phyloP scores from a whole-genome alignment of 2,329 filamentous ascomycete genomes.

The Drechmeria coniospora region DNA sequence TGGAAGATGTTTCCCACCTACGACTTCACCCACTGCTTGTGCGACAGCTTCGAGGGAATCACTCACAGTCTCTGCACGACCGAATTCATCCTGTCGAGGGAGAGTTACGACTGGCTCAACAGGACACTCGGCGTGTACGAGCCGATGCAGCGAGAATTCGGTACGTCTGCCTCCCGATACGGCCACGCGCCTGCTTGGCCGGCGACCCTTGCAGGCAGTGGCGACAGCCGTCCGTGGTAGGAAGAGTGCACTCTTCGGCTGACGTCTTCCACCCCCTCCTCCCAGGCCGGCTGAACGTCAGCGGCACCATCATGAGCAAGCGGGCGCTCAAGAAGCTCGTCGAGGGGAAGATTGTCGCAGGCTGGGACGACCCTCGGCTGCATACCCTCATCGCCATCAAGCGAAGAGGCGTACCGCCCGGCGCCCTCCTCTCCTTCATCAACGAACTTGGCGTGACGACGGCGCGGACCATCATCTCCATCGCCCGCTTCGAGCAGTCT shows the following conservation, averaged over 20 bases:
- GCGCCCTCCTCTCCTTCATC: slow-evolving; percentile 77
- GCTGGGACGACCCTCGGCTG: slow-evolving; percentile 82
- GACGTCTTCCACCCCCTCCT: no score
- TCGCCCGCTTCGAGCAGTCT: slow-evolving; percentile 68
- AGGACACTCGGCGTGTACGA: slow-evolving; percentile 69
- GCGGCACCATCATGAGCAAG: slow-evolving; percentile 77
- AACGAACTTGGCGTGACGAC: slow-evolving; percentile 87
- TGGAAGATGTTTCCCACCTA: slow-evolving; percentile 96
- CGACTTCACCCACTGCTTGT: slow-evolving; percentile 81
- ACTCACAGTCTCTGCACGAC: slow-evolving; percentile 88
- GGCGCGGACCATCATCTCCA: slow-evolving; percentile 62
- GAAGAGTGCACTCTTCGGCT: no score
- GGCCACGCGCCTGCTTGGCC: no score
- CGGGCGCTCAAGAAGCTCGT: slow-evolving; percentile 70
- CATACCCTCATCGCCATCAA: slow-evolving; percentile 77
- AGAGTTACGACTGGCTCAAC: slow-evolving; percentile 85
- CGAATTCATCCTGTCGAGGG: slow-evolving; percentile 72
- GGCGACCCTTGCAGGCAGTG: no score
- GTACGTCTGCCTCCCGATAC: no score
- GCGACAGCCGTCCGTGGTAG: no score
- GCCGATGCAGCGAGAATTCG: slow-evolving; percentile 85
- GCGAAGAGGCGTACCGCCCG: slow-evolving; percentile 72
- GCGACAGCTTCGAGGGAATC: slow-evolving; percentile 83
- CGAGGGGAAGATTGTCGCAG: slow-evolving; percentile 59
- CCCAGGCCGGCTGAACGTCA: slow-evolving; percentile 48